Evolutionary conservation across 305 asterid species (phyloP).

Genomic region (Fraxinus greggii): DNA sequence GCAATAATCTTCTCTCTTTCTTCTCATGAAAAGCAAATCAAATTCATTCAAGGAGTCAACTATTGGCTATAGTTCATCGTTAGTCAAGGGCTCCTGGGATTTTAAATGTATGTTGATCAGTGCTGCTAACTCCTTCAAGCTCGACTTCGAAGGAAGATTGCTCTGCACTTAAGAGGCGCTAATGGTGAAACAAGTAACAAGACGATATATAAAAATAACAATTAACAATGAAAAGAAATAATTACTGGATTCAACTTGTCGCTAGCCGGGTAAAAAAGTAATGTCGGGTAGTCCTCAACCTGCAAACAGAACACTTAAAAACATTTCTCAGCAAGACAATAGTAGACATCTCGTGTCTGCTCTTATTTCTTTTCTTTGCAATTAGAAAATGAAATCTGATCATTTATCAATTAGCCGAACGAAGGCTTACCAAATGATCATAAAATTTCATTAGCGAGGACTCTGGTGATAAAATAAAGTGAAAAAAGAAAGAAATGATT

Average conservation of each 20-base stretch:
- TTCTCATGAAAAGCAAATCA: not conserved
- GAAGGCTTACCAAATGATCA: not conserved
- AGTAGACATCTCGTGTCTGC: not conserved
- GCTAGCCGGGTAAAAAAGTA: constrained; percentile 68
- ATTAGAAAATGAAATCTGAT: not conserved
- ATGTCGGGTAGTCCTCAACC: constrained; percentile 79
- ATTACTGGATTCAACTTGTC: constrained; percentile 71
- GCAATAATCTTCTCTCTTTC: not conserved
- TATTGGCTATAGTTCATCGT: constrained; percentile 68
- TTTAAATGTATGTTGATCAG: constrained; percentile 67
- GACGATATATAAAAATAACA: not conserved
- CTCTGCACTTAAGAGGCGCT: constrained; percentile 43
- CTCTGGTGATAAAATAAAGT: not conserved
- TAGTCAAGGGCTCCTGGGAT: constrained; percentile 39
- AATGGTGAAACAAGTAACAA: constrained; percentile 4
- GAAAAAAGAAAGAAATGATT: not conserved
- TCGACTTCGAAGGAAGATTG: constrained; percentile 58
- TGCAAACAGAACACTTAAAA: constrained; percentile 30
- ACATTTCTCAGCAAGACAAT: constrained; percentile 2
- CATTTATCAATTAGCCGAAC: not conserved
- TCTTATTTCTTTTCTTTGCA: not conserved
- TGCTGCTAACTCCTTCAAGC: constrained; percentile 70
- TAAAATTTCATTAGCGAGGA: not conserved
- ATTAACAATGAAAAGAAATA: not conserved
- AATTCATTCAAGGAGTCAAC: not conserved